These are phyloP conservation scores for Yamadazyma sp. DNA, from an alignment of 1,139 yeast genomes.

Conservation along the genomic window DNA sequence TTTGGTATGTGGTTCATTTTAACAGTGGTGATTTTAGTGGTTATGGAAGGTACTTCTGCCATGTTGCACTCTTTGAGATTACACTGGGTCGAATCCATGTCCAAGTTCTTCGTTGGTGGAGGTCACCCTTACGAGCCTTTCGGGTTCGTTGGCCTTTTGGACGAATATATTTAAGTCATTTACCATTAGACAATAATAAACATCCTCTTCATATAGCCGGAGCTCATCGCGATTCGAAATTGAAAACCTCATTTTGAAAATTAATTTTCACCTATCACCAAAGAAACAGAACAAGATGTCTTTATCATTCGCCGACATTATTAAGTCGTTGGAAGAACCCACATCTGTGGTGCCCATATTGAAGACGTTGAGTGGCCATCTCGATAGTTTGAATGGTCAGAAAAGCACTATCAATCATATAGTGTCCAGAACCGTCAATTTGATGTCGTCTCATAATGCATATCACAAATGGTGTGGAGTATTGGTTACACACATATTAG, in stretches of 20 bases:
- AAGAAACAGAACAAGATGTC: slow-evolving; percentile 22
- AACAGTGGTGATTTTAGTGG: slow-evolving; percentile 70
- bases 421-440: slow-evolving; percentile 53
- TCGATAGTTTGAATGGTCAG: slow-evolving; percentile 37
- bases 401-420: slow-evolving; percentile 59
- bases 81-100: slow-evolving; percentile 89
- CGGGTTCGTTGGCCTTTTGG: slow-evolving; percentile 40
- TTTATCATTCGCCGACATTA: slow-evolving; percentile 32
- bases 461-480: slow-evolving; percentile 65
- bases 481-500: slow-evolving; percentile 51
- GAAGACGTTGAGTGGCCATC: slow-evolving; percentile 27
- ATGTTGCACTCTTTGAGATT: slow-evolving; percentile 82
- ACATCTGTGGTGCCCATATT: slow-evolving; percentile 36
- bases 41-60: slow-evolving; percentile 87
- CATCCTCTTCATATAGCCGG: neutral
- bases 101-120: slow-evolving; percentile 82
- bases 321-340: slow-evolving; percentile 39
- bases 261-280: neutral
- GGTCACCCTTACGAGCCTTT: slow-evolving; percentile 73
- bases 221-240: slow-evolving; percentile 12
- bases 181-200: slow-evolving; percentile 1
- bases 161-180: slow-evolving; percentile 13
- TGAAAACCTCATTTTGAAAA: slow-evolving; percentile 2
- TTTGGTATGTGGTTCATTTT: slow-evolving; percentile 80
- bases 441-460: slow-evolving; percentile 50